These are phyloP conservation scores for Populus alba DNA, from an alignment of 345 rosid species.

Conservation along the genomic window DNA sequence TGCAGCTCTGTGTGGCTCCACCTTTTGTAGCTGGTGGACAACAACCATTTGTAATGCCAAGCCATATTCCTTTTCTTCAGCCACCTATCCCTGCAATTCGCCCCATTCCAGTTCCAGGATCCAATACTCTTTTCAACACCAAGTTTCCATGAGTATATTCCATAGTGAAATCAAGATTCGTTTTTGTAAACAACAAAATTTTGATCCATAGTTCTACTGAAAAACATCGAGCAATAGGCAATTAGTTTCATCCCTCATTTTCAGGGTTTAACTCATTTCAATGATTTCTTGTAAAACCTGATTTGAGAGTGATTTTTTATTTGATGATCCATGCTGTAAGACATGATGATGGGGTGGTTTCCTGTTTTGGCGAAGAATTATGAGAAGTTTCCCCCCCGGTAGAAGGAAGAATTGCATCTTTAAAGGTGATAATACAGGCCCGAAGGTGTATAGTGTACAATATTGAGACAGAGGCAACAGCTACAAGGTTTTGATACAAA, in stretches of 20 bases:
- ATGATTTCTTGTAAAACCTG: background rate
- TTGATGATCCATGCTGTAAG: background rate
- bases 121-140: slow-evolving; percentile 37
- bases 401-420: background rate
- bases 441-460: no score
- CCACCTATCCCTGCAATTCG: slow-evolving; percentile 36
- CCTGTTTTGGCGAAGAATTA: background rate
- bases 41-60: slow-evolving; percentile 39
- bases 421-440: background rate
- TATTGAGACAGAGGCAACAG: background rate
- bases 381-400: background rate
- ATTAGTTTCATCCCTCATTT: background rate
- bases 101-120: slow-evolving; percentile 36
- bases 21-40: slow-evolving; percentile 42
- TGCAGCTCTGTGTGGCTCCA: slow-evolving; percentile 44
- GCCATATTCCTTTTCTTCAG: slow-evolving; percentile 44
- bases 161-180: slow-evolving; percentile 6
- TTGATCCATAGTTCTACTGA: slow-evolving; percentile 21
- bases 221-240: background rate
- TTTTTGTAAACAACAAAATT: slow-evolving; percentile 15
- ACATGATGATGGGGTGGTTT: background rate
- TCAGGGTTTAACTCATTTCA: background rate
- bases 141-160: slow-evolving; percentile 39
- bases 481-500: background rate
- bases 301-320: background rate